Conservation (phyloP, 2,329 filamentous ascomycete genomes). For the Pseudogymnoascus sp. region DNA sequence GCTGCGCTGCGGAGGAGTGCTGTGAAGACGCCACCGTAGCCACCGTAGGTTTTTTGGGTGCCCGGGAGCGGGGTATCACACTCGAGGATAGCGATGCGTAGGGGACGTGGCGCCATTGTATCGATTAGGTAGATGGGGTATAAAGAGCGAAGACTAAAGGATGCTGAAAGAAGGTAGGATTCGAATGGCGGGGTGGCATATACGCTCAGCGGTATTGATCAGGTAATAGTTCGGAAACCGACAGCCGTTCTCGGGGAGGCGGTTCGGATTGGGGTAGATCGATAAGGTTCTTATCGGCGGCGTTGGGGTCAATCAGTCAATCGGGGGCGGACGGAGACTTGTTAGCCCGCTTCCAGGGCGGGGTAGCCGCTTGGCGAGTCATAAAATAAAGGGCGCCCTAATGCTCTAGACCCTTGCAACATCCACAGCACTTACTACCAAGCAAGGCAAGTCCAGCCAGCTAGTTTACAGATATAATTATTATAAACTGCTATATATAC, state of each 20-base stretch:
- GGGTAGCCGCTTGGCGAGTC: slow-evolving; percentile 1
- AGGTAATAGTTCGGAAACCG: not conserved
- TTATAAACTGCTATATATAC: not conserved
- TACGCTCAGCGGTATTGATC: not conserved
- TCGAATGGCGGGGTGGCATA: not conserved
- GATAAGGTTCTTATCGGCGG: not conserved
- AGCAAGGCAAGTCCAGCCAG: not conserved
- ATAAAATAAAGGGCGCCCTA: not conserved
- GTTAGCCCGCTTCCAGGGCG: slow-evolving; percentile 1
- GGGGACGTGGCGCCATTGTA: slow-evolving; percentile 23
- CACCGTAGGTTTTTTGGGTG: slow-evolving; percentile 56
- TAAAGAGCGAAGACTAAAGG: not conserved
- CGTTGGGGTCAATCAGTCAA: not conserved
- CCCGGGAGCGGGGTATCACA: slow-evolving; percentile 68
- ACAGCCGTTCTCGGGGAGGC: not conserved
- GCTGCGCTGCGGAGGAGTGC: slow-evolving; percentile 46
- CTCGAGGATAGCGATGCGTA: slow-evolving; percentile 69
- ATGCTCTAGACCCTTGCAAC: not conserved
- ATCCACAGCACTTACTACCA: not conserved
- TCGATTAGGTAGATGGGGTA: not conserved
- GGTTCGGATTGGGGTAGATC: not conserved
- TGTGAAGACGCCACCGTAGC: slow-evolving; percentile 65
- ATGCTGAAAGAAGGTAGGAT: not conserved
- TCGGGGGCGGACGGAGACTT: not conserved
- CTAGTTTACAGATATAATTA: not conserved